Evolutionary conservation across 805 yeast species (phyloP).

Genomic region (Priceomyces medius): DNA sequence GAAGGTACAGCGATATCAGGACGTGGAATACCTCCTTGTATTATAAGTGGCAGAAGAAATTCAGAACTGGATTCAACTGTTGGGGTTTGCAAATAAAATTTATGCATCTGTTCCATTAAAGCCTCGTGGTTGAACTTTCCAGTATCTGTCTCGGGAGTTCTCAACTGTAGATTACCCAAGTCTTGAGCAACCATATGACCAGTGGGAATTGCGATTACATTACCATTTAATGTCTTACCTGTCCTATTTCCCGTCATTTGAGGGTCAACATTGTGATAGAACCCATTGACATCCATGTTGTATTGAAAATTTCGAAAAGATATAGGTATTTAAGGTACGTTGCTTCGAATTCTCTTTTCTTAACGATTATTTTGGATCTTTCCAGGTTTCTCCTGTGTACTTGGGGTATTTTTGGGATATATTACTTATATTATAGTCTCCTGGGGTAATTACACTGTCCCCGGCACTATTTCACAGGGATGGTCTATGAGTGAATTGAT

Average conservation of each 20-base stretch:
- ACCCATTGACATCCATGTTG: neutral
- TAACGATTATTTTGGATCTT: too few species aligned
- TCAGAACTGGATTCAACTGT: slow-evolving; percentile 5
- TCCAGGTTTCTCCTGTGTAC: too few species aligned
- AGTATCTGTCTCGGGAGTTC: slow-evolving; percentile 3
- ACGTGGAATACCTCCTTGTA: neutral
- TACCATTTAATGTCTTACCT: neutral
- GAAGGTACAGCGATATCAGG: neutral
- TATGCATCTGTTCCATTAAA: slow-evolving; percentile 4
- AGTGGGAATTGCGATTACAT: neutral
- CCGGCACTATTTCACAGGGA: too few species aligned
- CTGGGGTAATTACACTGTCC: too few species aligned
- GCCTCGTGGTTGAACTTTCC: slow-evolving; percentile 3
- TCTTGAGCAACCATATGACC: neutral
- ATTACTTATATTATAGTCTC: too few species aligned
- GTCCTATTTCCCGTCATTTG: neutral
- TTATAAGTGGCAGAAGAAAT: slow-evolving; percentile 3
- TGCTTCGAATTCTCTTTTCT: too few species aligned
- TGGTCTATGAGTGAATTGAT: too few species aligned
- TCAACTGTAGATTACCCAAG: neutral
- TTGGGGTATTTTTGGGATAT: too few species aligned
- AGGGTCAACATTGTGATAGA: neutral
- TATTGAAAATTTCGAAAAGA: too few species aligned
- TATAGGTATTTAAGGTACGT: too few species aligned
- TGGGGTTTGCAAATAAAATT: slow-evolving; percentile 8